phyloP scores from a whole-genome alignment of 257 asterid genomes.

The Solanum chiquidenum region DNA sequence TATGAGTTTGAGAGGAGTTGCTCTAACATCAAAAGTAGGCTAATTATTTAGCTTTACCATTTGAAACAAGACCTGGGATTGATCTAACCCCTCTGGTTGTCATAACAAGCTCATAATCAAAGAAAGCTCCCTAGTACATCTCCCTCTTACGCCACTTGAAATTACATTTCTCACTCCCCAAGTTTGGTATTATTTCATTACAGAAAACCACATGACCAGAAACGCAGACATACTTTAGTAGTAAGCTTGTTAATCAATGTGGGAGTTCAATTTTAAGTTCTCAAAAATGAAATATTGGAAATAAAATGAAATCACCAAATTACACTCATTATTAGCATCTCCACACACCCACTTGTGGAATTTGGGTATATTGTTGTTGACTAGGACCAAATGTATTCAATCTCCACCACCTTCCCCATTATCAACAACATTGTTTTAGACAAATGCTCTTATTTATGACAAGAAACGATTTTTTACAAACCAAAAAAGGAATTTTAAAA shows the following conservation, averaged over 20 bases:
- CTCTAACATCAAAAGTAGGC: neutral
- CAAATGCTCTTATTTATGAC: neutral
- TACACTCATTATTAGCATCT: neutral
- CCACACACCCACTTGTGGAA: neutral
- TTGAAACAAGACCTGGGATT: neutral
- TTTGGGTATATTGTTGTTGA: neutral
- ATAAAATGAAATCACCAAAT: neutral
- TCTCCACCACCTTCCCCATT: neutral
- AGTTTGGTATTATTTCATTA: neutral
- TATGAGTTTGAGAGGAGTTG: neutral
- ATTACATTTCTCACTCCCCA: neutral
- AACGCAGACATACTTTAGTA: neutral
- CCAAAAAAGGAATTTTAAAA: neutral
- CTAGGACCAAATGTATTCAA: neutral
- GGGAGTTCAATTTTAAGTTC: neutral
- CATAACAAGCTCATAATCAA: neutral
- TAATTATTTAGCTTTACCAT: neutral
- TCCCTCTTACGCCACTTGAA: neutral
- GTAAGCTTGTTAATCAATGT: neutral
- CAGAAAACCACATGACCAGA: neutral
- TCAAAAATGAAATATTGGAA: neutral
- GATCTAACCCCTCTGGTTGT: neutral
- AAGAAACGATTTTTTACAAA: neutral
- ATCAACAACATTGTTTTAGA: neutral
- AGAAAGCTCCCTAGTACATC: neutral